Evolutionary conservation across 768 basidiomycete species (phyloP), one percentile per base, ranked within the genome.

Genomic region (Tulasnella sp.): DNA sequence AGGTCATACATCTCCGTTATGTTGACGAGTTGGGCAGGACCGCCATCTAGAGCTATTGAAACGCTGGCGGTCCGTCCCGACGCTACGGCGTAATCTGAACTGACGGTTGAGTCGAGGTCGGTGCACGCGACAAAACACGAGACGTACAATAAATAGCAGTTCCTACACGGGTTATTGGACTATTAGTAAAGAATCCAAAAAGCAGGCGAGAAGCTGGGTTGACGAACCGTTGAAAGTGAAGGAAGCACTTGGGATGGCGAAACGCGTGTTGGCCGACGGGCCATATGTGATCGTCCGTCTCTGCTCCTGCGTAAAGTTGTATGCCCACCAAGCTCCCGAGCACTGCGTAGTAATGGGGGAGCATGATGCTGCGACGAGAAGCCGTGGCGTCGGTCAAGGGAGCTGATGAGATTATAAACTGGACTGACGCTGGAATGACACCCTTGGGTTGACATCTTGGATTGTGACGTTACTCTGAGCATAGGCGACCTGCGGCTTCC

Each of bases 171-270:
- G 9, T 14, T 37, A 17, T 3, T 31, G 4, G 3, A 45, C 11
- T 8, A 21, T 52, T 23, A 37, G 32, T 17, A 39, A 15, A n/a
- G 15, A 37, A 52, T 17, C 23, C 17, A 34, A 35, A 17, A 36
- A 14, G 29, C 23, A 39, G 32, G 9, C 32, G 37, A 23, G 39
- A 14, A 25, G 11, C n/a, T 25, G 15, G n/a, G 14, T 23, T 39
- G 12, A 54, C 52, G 36, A 36, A 54, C 52, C 52, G n/a, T 54
- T 54, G 52, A 54, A 54, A 11, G 34, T 39, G 52, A 54, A 54
- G 12, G 52, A 40, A 31, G 52, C 52, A 40, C 39, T 54, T 23
- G 52, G 52, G 25, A 40, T 31, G 25, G 37, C 50, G 25, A 34
- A 36, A 27, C 25, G 25, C 52, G 36, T 40, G 21, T 29, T 40